Conservation (phyloP, 2,329 filamentous ascomycete genomes). For the Diaporthe aspalathi region DNA sequence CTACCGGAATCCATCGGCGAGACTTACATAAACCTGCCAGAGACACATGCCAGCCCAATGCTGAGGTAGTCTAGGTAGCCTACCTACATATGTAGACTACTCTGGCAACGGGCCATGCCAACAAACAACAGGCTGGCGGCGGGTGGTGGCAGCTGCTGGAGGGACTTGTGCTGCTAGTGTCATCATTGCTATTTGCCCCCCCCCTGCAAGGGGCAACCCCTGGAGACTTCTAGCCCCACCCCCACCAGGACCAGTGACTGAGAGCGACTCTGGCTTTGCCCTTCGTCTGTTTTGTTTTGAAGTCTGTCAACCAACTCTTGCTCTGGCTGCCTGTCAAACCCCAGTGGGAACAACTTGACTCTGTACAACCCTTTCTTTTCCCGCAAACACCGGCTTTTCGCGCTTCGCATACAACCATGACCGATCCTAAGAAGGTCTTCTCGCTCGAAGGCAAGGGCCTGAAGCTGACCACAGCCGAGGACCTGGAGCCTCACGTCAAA, state of each 20-base stretch:
- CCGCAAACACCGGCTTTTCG: slow-evolving; percentile 5
- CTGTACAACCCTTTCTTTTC: slow-evolving; percentile 30
- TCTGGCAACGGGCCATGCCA: neutral
- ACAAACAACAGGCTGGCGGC: slow-evolving; percentile 23
- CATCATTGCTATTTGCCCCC: neutral
- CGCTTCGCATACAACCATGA: slow-evolving; percentile 56
- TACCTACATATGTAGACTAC: no score
- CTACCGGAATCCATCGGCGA: neutral
- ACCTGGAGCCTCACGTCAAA: slow-evolving; percentile 86
- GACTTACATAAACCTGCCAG: slow-evolving; percentile 26
- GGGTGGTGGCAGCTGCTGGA: slow-evolving; percentile 34
- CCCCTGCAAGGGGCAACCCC: slow-evolving; percentile 36
- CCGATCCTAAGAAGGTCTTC: slow-evolving; percentile 74
- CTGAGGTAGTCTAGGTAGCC: neutral
- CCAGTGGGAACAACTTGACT: neutral
- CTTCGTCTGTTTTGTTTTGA: slow-evolving; percentile 21
- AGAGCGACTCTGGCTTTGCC: neutral
- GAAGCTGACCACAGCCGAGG: slow-evolving; percentile 89
- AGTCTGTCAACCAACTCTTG: slow-evolving; percentile 21
- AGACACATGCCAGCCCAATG: slow-evolving; percentile 1
- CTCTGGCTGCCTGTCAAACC: slow-evolving; percentile 1
- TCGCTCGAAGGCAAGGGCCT: slow-evolving; percentile 91
- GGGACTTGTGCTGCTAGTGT: neutral
- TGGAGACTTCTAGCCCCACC: slow-evolving; percentile 38
- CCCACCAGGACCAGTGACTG: slow-evolving; percentile 34